A percentile compares a stretch with the other conserved stretches of the same genome.
Evolutionary conservation across 208 protist genomes (phyloP).

Genomic region (Tritrichomonas musculus): DNA sequence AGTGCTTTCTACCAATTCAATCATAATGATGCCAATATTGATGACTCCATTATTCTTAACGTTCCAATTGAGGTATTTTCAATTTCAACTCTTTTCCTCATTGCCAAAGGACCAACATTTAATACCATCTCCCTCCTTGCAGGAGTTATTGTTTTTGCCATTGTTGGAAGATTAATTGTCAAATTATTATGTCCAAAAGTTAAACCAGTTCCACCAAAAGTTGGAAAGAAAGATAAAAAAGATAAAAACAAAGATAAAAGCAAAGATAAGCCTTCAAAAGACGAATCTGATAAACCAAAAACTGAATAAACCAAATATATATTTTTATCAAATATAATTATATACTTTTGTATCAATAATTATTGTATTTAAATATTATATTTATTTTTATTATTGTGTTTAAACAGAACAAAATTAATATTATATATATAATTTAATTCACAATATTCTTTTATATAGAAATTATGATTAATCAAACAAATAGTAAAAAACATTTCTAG

Average conservation of each 20-base stretch:
- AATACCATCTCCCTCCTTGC: neutral
- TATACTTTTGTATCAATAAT: too few species aligned
- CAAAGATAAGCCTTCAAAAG: neutral
- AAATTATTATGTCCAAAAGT: neutral
- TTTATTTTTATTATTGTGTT: too few species aligned
- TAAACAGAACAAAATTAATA: too few species aligned
- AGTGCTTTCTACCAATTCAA: neutral
- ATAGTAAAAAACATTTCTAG: too few species aligned
- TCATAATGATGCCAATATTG: neutral
- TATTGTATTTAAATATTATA: too few species aligned
- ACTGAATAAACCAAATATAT: too few species aligned
- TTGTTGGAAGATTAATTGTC: neutral
- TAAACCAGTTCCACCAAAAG: neutral
- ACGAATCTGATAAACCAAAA: neutral
- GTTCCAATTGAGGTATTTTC: neutral
- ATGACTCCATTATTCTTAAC: neutral
- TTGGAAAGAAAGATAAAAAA: neutral
- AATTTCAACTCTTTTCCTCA: neutral
- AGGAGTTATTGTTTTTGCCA: neutral
- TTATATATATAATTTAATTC: too few species aligned
- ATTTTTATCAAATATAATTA: too few species aligned
- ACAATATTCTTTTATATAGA: too few species aligned
- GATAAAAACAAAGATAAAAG: neutral
- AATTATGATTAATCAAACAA: too few species aligned
- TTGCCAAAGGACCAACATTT: neutral